A percentile compares a stretch with the other conserved stretches of the same genome.
phyloP scores from a whole-genome alignment of 1,284 basidiomycete genomes.

The Coniophora puteana region DNA sequence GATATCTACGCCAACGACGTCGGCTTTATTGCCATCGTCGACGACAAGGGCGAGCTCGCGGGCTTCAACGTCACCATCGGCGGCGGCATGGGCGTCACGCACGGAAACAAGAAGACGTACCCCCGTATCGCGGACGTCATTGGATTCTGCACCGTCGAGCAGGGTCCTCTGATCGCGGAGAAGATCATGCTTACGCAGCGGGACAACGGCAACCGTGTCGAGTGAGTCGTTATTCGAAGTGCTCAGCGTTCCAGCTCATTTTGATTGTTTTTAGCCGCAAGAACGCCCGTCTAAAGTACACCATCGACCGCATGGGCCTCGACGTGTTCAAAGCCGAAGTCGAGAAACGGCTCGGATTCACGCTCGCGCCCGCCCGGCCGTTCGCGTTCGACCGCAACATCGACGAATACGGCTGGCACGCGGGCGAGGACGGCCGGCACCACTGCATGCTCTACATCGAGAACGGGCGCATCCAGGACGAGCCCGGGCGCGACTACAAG shows the following conservation, averaged over 20 bases:
- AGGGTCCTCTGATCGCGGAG: slow-evolving; percentile 87
- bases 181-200: slow-evolving; percentile 92
- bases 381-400: slow-evolving; percentile 89
- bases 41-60: slow-evolving; percentile 65
- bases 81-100: slow-evolving; percentile 99
- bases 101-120: slow-evolving; percentile 99
- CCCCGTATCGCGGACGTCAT: slow-evolving; percentile 87
- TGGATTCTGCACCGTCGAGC: slow-evolving; percentile 90
- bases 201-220: slow-evolving; percentile 93
- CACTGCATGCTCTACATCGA: slow-evolving; percentile 97
- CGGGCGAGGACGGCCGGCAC: slow-evolving; percentile 84
- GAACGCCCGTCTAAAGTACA: slow-evolving; percentile 96
- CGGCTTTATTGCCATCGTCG: slow-evolving; percentile 91
- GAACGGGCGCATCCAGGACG: slow-evolving; percentile 96
- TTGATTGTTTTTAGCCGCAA: slow-evolving; percentile 38
- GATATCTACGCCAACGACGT: slow-evolving; percentile 96
- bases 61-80: slow-evolving; percentile 92
- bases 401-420: slow-evolving; percentile 93
- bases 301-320: slow-evolving; percentile 92
- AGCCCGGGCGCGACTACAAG: slow-evolving; percentile 89
- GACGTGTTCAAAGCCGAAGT: slow-evolving; percentile 87
- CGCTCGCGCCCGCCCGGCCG: slow-evolving; percentile 68
- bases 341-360: slow-evolving; percentile 85
- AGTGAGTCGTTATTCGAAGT: slow-evolving; percentile 70
- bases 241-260: slow-evolving; percentile 1